These are phyloP conservation scores for Paecilomyces variotii DNA, from an alignment of 2,329 filamentous ascomycete genomes.

Conservation along the genomic window DNA sequence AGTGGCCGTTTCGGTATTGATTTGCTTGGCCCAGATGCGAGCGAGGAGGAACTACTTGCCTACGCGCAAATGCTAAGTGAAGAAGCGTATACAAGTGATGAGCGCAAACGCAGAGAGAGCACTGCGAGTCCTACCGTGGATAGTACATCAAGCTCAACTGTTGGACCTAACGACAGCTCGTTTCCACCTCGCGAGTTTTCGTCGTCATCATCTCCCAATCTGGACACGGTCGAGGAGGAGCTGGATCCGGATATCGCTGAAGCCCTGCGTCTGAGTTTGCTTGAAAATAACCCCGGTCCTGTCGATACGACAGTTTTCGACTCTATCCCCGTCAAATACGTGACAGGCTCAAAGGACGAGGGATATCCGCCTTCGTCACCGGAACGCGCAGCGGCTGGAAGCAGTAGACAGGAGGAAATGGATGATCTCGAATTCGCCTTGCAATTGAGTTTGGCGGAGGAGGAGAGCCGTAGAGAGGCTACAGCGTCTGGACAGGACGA, in stretches of 20 bases:
- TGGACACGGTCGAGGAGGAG: constrained; percentile 39
- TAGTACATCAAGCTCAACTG: constrained; percentile 30
- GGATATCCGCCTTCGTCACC: constrained; percentile 10
- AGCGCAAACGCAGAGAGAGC: constrained; percentile 38
- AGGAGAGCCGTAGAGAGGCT: constrained; percentile 38
- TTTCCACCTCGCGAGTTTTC: constrained; percentile 22
- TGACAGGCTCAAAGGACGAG: constrained; percentile 17
- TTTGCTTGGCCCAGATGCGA: constrained; percentile 50
- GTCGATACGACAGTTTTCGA: constrained; percentile 9
- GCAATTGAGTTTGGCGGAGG: constrained; percentile 54
- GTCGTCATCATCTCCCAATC: constrained; percentile 28
- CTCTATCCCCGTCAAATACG: constrained; percentile 30
- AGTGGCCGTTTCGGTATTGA: constrained; percentile 78
- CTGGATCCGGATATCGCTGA: constrained; percentile 54
- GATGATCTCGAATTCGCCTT: constrained; percentile 55
- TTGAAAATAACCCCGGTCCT: constrained; percentile 23
- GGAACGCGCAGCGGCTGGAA: constrained; percentile 16
- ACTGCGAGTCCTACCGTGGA: constrained; percentile 30
- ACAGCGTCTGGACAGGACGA: constrained; percentile 18
- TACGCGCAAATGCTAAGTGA: constrained; percentile 57
- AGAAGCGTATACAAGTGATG: constrained; percentile 47
- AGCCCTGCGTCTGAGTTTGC: constrained; percentile 49
- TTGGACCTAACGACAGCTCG: constrained; percentile 23
- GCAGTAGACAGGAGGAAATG: constrained; percentile 40
- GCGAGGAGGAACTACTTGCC: constrained; percentile 55